phyloP scores from a whole-genome alignment of 176 grass and related monocot genomes.

The Phoenix roebelenii region DNA sequence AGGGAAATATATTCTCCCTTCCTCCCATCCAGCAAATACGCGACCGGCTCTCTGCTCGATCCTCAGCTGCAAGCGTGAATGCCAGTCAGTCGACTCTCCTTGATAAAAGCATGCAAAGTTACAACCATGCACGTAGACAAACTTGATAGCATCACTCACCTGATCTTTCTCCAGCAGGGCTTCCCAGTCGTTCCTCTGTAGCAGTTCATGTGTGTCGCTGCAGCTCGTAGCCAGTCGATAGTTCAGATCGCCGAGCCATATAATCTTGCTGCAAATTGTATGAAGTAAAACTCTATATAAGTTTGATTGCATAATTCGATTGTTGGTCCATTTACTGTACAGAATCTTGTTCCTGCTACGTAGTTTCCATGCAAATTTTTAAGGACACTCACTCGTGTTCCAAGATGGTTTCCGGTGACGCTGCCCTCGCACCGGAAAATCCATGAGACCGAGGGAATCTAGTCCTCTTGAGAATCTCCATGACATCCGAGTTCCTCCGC shows the following conservation, averaged over 20 bases:
- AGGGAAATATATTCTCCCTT: slow-evolving; percentile 66
- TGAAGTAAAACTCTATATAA: too few species aligned
- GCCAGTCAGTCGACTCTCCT: too few species aligned
- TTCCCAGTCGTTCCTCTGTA: slow-evolving; percentile 53
- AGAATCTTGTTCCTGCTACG: too few species aligned
- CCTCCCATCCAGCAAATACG: slow-evolving; percentile 72
- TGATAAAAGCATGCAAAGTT: too few species aligned
- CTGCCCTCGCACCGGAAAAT: not conserved
- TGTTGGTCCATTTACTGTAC: too few species aligned
- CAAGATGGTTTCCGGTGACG: slow-evolving; percentile 61
- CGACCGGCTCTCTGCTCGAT: slow-evolving; percentile 55
- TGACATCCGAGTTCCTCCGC: slow-evolving; percentile 61
- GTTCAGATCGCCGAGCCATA: slow-evolving; percentile 91
- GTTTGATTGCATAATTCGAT: too few species aligned
- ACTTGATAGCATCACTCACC: slow-evolving; percentile 9
- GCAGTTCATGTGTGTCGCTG: slow-evolving; percentile 20
- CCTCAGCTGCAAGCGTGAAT: slow-evolving; percentile 30
- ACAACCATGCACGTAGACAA: not conserved
- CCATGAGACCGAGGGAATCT: slow-evolving; percentile 29
- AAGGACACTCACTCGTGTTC: slow-evolving; percentile 61
- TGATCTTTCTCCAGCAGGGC: slow-evolving; percentile 62
- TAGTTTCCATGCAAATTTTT: too few species aligned
- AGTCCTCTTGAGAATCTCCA: slow-evolving; percentile 68
- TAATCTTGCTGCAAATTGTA: slow-evolving; percentile 43
- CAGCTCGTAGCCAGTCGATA: slow-evolving; percentile 37